Conservation (phyloP, 306 rosid genomes). For the Cucumis cinereus region DNA sequence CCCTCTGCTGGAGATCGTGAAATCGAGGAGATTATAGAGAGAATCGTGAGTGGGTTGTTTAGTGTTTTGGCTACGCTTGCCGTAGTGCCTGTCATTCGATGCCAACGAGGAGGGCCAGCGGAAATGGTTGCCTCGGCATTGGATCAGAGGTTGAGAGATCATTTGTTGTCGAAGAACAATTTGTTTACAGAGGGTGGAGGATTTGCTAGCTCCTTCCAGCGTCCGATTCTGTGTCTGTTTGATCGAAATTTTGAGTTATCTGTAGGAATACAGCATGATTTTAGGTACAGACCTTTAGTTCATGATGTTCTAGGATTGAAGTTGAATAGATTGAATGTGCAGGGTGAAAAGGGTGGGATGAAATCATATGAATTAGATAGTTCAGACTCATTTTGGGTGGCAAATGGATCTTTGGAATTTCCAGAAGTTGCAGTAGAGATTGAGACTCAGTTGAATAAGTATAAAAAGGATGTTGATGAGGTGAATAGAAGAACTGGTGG, state of each 20-base stretch:
- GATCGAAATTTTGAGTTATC: conserved; percentile 86
- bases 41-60: conserved; percentile 60
- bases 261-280: conserved; percentile 92
- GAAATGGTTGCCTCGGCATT: conserved; percentile 89
- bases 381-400: conserved; percentile 75
- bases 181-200: conserved; percentile 73
- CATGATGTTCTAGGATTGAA: conserved; percentile 85
- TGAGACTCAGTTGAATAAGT: conserved; percentile 72
- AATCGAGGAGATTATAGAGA: conserved; percentile 81
- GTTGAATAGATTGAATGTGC: conserved; percentile 75
- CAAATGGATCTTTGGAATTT: conserved; percentile 68
- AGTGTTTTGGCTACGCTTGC: conserved; percentile 77
- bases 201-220: conserved; percentile 70
- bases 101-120: conserved; percentile 82
- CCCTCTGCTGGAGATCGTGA: conserved; percentile 92
- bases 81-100: conserved; percentile 76
- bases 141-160: conserved; percentile 89
- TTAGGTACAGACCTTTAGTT: conserved; percentile 78
- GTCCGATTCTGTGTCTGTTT: conserved; percentile 79
- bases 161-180: conserved; percentile 77
- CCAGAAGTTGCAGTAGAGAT: conserved; percentile 97
- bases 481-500: conserved; percentile 92
- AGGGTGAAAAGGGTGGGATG: conserved; percentile 88
- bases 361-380: conserved; percentile 78
- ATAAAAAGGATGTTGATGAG: conserved; percentile 91